Evolutionary conservation across 2,329 filamentous ascomycete species (phyloP).

Genomic region (Ceratocystis variospora): DNA sequence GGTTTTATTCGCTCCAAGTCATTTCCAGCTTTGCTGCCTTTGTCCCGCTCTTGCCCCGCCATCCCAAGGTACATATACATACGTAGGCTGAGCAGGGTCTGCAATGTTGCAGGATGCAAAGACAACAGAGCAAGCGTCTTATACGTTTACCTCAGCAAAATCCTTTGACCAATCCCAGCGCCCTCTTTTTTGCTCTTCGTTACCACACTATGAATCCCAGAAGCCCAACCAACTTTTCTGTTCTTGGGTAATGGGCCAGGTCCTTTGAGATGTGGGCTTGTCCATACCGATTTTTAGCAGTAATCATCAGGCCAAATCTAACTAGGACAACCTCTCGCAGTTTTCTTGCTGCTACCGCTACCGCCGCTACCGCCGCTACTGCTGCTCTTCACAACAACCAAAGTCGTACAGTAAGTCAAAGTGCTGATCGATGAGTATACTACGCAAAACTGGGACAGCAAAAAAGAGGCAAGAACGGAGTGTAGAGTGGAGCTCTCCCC

Average conservation of each 20-base stretch:
- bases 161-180: background rate
- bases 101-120: background rate
- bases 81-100: background rate
- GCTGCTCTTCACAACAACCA: too few relatives aligned
- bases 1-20: background rate
- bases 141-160: background rate
- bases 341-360: background rate
- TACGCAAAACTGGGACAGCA: background rate
- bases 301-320: slow-evolving; percentile 9
- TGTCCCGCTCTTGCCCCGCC: background rate
- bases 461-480: background rate
- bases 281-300: slow-evolving; percentile 2
- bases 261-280: slow-evolving; percentile 9
- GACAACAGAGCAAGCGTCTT: background rate
- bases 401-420: background rate
- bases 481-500: slow-evolving; percentile 1
- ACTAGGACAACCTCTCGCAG: background rate
- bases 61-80: background rate
- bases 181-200: background rate
- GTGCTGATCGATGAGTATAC: background rate
- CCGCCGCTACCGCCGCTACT: background rate
- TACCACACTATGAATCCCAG: background rate
- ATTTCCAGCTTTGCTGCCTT: background rate
- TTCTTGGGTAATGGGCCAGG: background rate
- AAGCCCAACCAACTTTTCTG: background rate